Percentiles rank a stretch among this genome's conserved stretches.
Conservation (phyloP, 1,139 yeast genomes). For the Suhomyces chickasaworum region DNA sequence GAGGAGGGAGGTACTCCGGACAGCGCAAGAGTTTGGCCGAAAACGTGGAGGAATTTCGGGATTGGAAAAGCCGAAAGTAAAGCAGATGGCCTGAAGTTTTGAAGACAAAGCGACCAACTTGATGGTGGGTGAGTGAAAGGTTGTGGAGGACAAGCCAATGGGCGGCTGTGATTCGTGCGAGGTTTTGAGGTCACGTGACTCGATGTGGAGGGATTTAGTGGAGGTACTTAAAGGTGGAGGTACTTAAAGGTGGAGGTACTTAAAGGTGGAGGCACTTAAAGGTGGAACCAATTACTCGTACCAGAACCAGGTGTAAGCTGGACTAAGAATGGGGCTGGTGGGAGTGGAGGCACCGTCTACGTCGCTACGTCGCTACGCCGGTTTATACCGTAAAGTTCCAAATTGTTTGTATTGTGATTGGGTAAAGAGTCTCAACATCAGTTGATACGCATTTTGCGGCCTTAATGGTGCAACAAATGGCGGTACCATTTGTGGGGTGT, state of each 20-base stretch:
- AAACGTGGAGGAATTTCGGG: neutral
- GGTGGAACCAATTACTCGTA: too few relatives aligned
- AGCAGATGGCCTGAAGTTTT: neutral
- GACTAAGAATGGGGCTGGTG: too few relatives aligned
- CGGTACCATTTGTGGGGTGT: neutral
- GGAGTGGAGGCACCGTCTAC: too few relatives aligned
- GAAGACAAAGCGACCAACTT: neutral
- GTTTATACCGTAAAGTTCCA: too few relatives aligned
- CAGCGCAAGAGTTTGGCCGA: neutral
- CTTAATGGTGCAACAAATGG: neutral
- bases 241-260: too few relatives aligned
- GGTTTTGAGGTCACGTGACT: neutral
- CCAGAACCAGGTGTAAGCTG: too few relatives aligned
- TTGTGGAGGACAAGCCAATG: slow-evolving; percentile 1
- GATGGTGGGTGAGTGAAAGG: neutral
- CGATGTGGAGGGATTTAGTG: too few relatives aligned
- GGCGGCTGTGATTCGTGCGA: slow-evolving; percentile 5
- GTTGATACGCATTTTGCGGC: neutral
- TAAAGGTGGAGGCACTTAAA: too few relatives aligned
- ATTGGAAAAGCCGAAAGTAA: neutral
- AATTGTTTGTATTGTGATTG: neutral
- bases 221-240: too few relatives aligned
- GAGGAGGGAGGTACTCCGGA: neutral
- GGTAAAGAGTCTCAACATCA: neutral
- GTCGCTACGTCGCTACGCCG: neutral